Percentiles rank a stretch among this genome's conserved stretches.
phyloP scores from a whole-genome alignment of 306 rosid genomes.

The Hippophae tibetana region DNA sequence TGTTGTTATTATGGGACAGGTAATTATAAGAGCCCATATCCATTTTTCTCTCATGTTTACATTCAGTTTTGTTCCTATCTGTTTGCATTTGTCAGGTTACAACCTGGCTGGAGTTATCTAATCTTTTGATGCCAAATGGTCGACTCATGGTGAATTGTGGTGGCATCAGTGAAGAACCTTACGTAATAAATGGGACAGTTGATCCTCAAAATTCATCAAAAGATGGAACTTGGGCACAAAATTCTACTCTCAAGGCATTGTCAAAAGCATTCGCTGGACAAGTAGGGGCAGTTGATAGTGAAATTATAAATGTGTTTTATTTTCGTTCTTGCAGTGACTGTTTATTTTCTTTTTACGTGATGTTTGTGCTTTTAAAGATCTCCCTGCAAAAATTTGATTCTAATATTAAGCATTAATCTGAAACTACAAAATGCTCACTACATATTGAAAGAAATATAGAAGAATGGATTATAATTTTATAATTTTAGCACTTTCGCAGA shows the following conservation, averaged over 20 bases:
- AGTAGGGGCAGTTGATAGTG: conserved; percentile 30
- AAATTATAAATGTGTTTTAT: not conserved
- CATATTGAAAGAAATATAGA: not conserved
- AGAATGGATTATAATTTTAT: not conserved
- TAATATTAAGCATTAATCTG: not conserved
- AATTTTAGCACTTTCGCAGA: not conserved
- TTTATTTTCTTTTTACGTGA: not conserved
- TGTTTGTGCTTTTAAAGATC: not conserved
- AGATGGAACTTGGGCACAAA: conserved; percentile 42
- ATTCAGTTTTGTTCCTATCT: not conserved
- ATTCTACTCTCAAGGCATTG: conserved; percentile 51
- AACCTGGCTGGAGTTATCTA: conserved; percentile 59
- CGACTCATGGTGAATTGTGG: conserved; percentile 94
- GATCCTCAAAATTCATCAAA: conserved; percentile 23
- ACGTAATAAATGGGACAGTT: conserved; percentile 18
- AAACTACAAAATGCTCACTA: not conserved
- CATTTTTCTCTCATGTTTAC: not conserved
- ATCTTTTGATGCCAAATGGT: conserved; percentile 57
- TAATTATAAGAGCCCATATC: too few species aligned
- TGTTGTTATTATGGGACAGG: too few species aligned
- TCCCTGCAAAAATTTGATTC: not conserved
- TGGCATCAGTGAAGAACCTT: conserved; percentile 46
- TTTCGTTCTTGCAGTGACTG: not conserved
- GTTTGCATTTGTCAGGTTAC: conserved; percentile 31
- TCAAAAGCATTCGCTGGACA: conserved; percentile 71